phyloP scores from a whole-genome alignment of 176 grass and related monocot genomes.

The Oryza longistaminata region DNA sequence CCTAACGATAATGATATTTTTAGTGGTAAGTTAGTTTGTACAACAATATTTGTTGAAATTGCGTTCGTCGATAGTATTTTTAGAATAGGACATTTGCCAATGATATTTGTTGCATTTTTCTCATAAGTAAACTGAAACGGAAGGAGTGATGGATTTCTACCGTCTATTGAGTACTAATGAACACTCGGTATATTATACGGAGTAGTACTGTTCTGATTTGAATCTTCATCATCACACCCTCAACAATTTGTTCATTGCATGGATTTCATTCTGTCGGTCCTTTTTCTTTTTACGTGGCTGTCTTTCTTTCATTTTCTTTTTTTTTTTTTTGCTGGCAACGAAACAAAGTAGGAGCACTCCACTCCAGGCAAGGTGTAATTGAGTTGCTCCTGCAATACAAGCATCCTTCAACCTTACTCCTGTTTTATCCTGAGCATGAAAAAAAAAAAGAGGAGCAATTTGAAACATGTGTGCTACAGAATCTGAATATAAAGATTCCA shows the following conservation, averaged over 20 bases:
- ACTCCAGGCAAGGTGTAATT: neutral
- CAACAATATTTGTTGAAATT: no score
- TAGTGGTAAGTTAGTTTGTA: no score
- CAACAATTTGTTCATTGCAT: neutral
- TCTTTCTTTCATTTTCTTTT: neutral
- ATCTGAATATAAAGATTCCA: no score
- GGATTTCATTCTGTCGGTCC: neutral
- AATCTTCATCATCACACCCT: neutral
- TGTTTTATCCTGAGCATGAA: neutral
- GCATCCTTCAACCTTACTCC: neutral
- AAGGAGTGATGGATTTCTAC: no score
- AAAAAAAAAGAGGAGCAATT: neutral
- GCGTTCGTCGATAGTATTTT: no score
- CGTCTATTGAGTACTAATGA: no score
- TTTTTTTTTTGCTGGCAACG: neutral
- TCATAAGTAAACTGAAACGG: no score
- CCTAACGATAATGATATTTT: no score
- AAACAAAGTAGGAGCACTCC: neutral
- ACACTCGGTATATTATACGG: neutral
- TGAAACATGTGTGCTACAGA: no score
- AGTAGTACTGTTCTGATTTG: neutral
- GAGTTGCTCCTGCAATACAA: neutral
- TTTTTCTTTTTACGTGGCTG: neutral
- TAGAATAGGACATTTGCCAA: no score
- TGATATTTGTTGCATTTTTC: no score